Base-by-base conservation (phyloP, 73 alveolate species). In the Durusdinium trenchii region DNA sequence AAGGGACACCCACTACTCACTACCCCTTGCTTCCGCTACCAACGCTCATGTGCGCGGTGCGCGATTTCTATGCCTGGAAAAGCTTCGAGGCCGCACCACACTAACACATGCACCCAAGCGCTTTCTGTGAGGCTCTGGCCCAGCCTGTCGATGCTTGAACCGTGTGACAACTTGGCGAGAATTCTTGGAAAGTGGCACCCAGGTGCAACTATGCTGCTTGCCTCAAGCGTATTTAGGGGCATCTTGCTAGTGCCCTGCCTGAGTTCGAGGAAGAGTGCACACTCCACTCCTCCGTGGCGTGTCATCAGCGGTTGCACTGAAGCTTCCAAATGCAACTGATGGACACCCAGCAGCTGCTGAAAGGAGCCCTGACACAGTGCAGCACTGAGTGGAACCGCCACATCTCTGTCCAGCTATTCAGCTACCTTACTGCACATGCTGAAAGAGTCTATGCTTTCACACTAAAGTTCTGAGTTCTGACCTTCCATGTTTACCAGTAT, bases 251-350 rank as follows among this genome's bases (percentile, higher is more conserved):
- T 32, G 79, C 23, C 20, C 69, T 0, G 75, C 94, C 94, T 84
- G 50, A 89, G 96, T 52, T 89, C 96, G 73, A 89, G 86, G 71
- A 89, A 89, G 30, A 89, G 71, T 85, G 96, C 96, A 36, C 96
- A 89, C 51, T 89, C 96, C 71, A 89, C 96, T 3, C 71, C 96
- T 12, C 96, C 96, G 28, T 67, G 96, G 71, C 96, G 96, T 69
- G 96, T 89, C 96, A 89, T 89, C 96, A 89, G 50, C 3, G 96
- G 96, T 71, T 89, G 96, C 50, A 89, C 96, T 51, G 96, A 89
- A 14, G 83, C 85, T 35, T 89, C 96, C 96, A 89, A 51, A 42
- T 89, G 96, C 52, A 89, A 51, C 69, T 69, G 85, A 35, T 71
- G 96, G 20, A 89, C 96, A 14, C 86, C 96, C 86, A 89, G 96